Percentiles rank a stretch among this genome's conserved stretches.
These are phyloP conservation scores for Cinnamomum micranthum DNA, from an alignment of 164 flowering plant species.

Conservation along the genomic window DNA sequence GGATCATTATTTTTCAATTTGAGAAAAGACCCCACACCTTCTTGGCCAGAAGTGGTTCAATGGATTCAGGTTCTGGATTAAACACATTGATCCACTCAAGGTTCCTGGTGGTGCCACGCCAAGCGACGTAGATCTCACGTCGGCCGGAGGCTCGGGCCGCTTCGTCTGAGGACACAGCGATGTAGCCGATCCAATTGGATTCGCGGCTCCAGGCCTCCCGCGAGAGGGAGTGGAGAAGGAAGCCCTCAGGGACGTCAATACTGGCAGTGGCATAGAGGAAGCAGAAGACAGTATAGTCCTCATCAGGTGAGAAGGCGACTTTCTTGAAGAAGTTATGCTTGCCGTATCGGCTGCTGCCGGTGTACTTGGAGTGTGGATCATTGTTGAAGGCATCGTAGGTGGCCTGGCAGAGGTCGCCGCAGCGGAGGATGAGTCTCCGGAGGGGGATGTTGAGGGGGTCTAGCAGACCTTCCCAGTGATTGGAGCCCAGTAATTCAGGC, in stretches of 20 bases:
- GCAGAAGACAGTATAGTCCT: conserved; percentile 34
- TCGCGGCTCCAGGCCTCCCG: conserved; percentile 80
- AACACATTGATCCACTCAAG: conserved; percentile 68
- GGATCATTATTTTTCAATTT: too few species aligned
- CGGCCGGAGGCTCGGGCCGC: conserved; percentile 38
- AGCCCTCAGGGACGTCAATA: conserved; percentile 37
- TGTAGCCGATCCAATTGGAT: conserved; percentile 92
- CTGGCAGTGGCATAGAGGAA: conserved; percentile 74
- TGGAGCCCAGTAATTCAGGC: conserved; percentile 57
- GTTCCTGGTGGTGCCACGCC: conserved; percentile 62
- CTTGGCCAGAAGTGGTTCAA: conserved; percentile 26
- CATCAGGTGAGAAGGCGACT: conserved; percentile 29
- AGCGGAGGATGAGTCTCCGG: conserved; percentile 67
- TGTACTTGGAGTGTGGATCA: conserved; percentile 64
- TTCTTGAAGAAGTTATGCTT: conserved; percentile 50
- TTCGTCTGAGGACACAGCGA: conserved; percentile 59
- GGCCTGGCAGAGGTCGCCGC: conserved; percentile 83
- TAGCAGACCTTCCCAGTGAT: conserved; percentile 60
- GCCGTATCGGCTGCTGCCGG: conserved; percentile 76
- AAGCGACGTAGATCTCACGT: conserved; percentile 66
- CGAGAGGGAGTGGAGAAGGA: conserved; percentile 50
- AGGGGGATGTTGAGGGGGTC: conserved; percentile 58
- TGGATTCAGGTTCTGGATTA: conserved; percentile 33
- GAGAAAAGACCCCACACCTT: neutral
- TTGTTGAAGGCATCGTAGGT: conserved; percentile 90